These are phyloP conservation scores for Wickerhamiella shivajii DNA, from an alignment of 805 yeast species.

Conservation along the genomic window DNA sequence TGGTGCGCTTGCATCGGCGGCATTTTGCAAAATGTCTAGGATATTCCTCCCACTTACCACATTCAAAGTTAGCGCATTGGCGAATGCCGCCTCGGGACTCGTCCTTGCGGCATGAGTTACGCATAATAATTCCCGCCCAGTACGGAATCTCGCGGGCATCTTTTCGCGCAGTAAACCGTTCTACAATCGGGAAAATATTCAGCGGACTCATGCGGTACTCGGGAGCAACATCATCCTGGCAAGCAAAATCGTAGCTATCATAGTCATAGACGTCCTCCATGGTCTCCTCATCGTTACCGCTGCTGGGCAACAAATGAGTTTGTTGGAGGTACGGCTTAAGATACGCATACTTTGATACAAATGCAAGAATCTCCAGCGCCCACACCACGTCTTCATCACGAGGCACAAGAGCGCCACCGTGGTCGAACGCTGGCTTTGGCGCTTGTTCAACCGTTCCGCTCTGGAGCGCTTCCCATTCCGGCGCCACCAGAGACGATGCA, in stretches of 20 bases:
- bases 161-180: slow-evolving; percentile 61
- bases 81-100: slow-evolving; percentile 78
- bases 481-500: too few relatives aligned
- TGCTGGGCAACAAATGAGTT: slow-evolving; percentile 56
- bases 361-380: slow-evolving; percentile 84
- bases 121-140: slow-evolving; percentile 97
- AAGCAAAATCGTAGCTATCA: slow-evolving; percentile 24
- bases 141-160: slow-evolving; percentile 72
- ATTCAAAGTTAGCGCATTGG: slow-evolving; percentile 85
- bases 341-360: slow-evolving; percentile 78
- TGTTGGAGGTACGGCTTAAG: slow-evolving; percentile 60
- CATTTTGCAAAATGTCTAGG: slow-evolving; percentile 94
- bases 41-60: slow-evolving; percentile 86
- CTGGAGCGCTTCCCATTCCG: not conserved
- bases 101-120: slow-evolving; percentile 87
- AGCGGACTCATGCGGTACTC: slow-evolving; percentile 31
- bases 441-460: slow-evolving; percentile 2
- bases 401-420: slow-evolving; percentile 73
- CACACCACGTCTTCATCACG: slow-evolving; percentile 87
- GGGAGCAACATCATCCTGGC: slow-evolving; percentile 27
- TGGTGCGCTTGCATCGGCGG: slow-evolving; percentile 83
- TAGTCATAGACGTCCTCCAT: slow-evolving; percentile 11
- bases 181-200: slow-evolving; percentile 82
- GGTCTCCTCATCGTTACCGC: slow-evolving; percentile 12
- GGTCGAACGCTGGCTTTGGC: slow-evolving; percentile 25